phyloP scores from a whole-genome alignment of 1,139 yeast genomes.

The Candida tetrigidarum region DNA sequence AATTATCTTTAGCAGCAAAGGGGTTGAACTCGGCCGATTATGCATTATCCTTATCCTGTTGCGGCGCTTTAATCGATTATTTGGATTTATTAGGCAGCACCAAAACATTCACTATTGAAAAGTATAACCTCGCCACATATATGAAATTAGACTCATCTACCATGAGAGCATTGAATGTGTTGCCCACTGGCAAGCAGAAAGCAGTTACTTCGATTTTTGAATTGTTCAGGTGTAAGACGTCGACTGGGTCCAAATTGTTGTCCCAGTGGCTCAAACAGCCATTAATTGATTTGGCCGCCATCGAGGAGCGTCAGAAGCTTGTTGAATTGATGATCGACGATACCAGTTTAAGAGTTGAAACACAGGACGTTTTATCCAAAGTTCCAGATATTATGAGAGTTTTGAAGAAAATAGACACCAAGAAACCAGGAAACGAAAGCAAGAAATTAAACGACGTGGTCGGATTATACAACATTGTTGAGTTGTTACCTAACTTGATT shows the following conservation, averaged over 20 bases:
- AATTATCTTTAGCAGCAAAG: conserved; percentile 63
- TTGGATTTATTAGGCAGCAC: conserved; percentile 62
- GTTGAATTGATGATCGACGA: conserved; percentile 78
- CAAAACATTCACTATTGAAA: conserved; percentile 54
- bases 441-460: conserved; percentile 83
- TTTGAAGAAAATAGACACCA: conserved; percentile 63
- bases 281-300: conserved; percentile 62
- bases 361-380: conserved; percentile 66
- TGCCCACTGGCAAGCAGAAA: conserved; percentile 61
- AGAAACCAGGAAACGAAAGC: conserved; percentile 40
- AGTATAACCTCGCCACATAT: conserved; percentile 72
- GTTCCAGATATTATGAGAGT: conserved; percentile 86
- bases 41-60: conserved; percentile 44
- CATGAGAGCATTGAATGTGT: conserved; percentile 81
- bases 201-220: conserved; percentile 69
- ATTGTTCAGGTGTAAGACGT: conserved; percentile 79
- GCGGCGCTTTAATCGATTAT: conserved; percentile 69
- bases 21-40: conserved; percentile 45
- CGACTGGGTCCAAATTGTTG: conserved; percentile 82
- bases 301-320: conserved; percentile 69
- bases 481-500: conserved; percentile 69
- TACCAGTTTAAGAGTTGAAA: conserved; percentile 66
- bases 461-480: conserved; percentile 80
- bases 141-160: conserved; percentile 95
- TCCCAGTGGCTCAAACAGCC: conserved; percentile 98